phyloP scores from a whole-genome alignment of 2,329 filamentous ascomycete genomes.

The Epichloe hybrida region DNA sequence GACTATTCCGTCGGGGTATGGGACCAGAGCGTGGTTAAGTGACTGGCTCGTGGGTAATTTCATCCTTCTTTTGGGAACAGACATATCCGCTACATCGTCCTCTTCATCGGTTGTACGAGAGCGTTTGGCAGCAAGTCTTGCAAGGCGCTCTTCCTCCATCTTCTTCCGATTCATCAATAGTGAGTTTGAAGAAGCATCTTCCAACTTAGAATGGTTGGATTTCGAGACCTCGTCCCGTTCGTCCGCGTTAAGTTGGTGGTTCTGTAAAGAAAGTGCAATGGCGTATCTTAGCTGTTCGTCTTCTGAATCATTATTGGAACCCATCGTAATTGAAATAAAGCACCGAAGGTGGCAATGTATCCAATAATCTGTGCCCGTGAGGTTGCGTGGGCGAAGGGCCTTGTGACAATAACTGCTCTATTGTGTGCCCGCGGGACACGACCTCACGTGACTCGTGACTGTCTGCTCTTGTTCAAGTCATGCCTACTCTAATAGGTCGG shows the following conservation, averaged over 20 bases:
- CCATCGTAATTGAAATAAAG: conserved; percentile 3
- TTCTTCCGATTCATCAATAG: conserved; percentile 57
- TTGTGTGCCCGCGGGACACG: not conserved
- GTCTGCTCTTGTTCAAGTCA: too few relatives aligned
- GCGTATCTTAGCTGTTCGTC: conserved; percentile 48
- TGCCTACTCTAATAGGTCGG: too few relatives aligned
- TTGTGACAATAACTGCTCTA: too few relatives aligned
- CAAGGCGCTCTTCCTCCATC: conserved; percentile 77
- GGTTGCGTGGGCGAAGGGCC: too few relatives aligned
- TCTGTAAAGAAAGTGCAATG: conserved; percentile 42
- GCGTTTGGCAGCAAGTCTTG: conserved; percentile 47
- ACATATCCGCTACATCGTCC: conserved; percentile 16
- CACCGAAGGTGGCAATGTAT: not conserved
- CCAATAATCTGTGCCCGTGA: too few relatives aligned
- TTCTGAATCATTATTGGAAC: conserved; percentile 28
- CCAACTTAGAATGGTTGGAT: not conserved
- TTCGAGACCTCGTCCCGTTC: not conserved
- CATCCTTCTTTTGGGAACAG: conserved; percentile 14
- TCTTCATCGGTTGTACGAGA: conserved; percentile 14
- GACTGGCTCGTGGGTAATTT: conserved; percentile 6
- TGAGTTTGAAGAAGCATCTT: conserved; percentile 20
- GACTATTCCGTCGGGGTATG: conserved; percentile 47
- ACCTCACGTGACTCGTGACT: not conserved
- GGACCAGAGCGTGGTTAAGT: conserved; percentile 13
- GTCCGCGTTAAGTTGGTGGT: conserved; percentile 11